Evolutionary conservation across 495 filamentous ascomycete species (phyloP).

Genomic region (Xylaria venustula): DNA sequence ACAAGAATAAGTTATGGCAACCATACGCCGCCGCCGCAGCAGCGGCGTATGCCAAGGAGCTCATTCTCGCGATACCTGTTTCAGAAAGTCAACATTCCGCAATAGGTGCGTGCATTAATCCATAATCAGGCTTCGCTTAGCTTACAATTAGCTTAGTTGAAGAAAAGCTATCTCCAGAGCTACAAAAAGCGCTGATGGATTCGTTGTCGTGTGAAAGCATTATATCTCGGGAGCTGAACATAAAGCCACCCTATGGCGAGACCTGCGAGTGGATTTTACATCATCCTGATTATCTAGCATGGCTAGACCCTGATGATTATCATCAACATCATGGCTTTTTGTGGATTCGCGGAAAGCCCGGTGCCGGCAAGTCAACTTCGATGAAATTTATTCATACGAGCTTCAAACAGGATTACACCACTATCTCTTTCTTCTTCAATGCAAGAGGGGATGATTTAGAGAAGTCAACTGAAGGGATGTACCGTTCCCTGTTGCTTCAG

Average conservation of each 20-base stretch:
- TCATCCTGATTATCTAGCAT: constrained; percentile 40
- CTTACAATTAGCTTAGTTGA: too few relatives aligned
- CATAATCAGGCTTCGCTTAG: too few relatives aligned
- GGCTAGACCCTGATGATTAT: constrained; percentile 41
- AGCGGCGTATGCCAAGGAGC: constrained; percentile 25
- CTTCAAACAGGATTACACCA: constrained; percentile 5
- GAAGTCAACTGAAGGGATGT: constrained; percentile 53
- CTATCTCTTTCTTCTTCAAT: constrained; percentile 51
- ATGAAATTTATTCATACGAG: constrained; percentile 37
- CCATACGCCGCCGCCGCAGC: constrained; percentile 37
- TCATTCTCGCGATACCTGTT: too few relatives aligned
- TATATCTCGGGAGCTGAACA: constrained; percentile 35
- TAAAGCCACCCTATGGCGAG: constrained; percentile 37
- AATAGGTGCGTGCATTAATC: too few relatives aligned
- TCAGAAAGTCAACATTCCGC: too few relatives aligned
- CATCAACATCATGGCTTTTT: constrained; percentile 38
- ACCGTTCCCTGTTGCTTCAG: constrained; percentile 49
- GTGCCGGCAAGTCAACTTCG: constrained; percentile 54
- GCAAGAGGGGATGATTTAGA: constrained; percentile 47
- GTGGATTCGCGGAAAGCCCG: constrained; percentile 60
- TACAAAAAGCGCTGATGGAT: constrained; percentile 17
- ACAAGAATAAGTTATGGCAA: constrained; percentile 44
- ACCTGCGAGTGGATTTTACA: constrained; percentile 53
- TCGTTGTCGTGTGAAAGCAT: constrained; percentile 39
- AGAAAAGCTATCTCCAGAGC: too few relatives aligned